Percentiles rank a stretch among this genome's conserved stretches.
Evolutionary conservation across 2,329 filamentous ascomycete genomes (phyloP).

Genomic region (Colletotrichum karsti): DNA sequence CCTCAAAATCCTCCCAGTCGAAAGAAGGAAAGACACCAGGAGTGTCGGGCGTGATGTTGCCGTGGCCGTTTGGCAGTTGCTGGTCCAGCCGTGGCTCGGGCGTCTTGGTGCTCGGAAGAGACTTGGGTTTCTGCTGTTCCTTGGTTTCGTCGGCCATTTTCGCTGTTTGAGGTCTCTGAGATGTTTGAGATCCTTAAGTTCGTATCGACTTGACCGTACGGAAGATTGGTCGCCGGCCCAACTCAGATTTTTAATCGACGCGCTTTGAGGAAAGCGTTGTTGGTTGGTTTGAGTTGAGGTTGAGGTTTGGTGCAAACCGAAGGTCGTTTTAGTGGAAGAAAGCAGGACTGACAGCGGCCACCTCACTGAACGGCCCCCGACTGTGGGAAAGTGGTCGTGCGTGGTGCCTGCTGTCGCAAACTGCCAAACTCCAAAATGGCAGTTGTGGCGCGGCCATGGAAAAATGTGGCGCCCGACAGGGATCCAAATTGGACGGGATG

Average conservation of each 20-base stretch:
- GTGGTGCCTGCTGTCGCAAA: not conserved
- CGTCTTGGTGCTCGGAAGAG: constrained; percentile 38
- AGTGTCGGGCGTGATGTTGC: constrained; percentile 52
- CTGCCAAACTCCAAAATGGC: not conserved
- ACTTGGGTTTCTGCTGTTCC: constrained; percentile 8
- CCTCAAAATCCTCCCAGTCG: constrained; percentile 82
- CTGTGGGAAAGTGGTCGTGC: not conserved
- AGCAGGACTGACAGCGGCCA: not conserved
- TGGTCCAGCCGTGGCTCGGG: constrained; percentile 47
- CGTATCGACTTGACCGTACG: no score
- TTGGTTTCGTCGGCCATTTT: constrained; percentile 11
- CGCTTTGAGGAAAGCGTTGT: not conserved
- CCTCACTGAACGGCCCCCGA: not conserved
- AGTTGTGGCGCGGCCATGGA: constrained; percentile 9
- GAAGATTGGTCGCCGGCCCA: no score
- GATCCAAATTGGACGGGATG: not conserved
- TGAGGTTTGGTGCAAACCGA: not conserved
- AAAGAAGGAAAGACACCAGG: constrained; percentile 65
- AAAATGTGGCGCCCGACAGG: constrained; percentile 17
- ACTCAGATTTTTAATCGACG: not conserved
- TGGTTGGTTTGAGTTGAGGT: not conserved
- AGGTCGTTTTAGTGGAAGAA: not conserved
- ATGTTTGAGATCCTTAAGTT: no score
- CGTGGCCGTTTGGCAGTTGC: constrained; percentile 39
- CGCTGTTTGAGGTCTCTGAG: not conserved